Conservation (phyloP, 2,329 filamentous ascomycete species). For the Cladophialophora chaetospira region DNA sequence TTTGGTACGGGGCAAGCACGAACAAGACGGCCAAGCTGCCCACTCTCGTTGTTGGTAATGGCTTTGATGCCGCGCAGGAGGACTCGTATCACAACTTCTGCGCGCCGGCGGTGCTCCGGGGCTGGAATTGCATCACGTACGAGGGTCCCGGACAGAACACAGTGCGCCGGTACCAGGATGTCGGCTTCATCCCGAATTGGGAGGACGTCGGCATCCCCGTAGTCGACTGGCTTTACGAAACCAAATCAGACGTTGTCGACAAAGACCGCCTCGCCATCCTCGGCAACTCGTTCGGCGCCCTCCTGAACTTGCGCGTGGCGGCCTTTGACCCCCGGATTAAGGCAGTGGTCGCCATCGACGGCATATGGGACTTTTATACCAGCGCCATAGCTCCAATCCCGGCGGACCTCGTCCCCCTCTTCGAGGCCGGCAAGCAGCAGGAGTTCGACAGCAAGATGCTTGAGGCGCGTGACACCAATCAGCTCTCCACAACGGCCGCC, state of each 20-base stretch:
- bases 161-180: constrained; percentile 42
- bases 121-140: constrained; percentile 48
- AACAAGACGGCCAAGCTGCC: constrained; percentile 36
- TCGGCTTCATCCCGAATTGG: constrained; percentile 49
- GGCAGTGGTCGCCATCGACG: constrained; percentile 6
- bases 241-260: constrained; percentile 7
- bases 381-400: constrained; percentile 13
- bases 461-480: constrained; percentile 2
- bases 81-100: constrained; percentile 44
- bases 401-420: constrained; percentile 21
- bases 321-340: constrained; percentile 12
- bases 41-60: constrained; percentile 35
- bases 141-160: constrained; percentile 50
- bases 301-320: constrained; percentile 4
- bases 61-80: constrained; percentile 48
- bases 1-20: constrained; percentile 47
- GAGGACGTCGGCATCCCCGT: constrained; percentile 44
- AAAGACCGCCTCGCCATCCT: neutral
- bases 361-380: constrained; percentile 12
- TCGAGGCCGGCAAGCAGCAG: constrained; percentile 23
- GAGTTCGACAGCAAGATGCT: constrained; percentile 22
- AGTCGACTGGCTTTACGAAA: constrained; percentile 40
- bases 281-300: constrained; percentile 10
- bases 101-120: constrained; percentile 41
- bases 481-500: constrained; percentile 27